phyloP scores from a whole-genome alignment of 208 protist species.

The Wallacemonas sp. region DNA sequence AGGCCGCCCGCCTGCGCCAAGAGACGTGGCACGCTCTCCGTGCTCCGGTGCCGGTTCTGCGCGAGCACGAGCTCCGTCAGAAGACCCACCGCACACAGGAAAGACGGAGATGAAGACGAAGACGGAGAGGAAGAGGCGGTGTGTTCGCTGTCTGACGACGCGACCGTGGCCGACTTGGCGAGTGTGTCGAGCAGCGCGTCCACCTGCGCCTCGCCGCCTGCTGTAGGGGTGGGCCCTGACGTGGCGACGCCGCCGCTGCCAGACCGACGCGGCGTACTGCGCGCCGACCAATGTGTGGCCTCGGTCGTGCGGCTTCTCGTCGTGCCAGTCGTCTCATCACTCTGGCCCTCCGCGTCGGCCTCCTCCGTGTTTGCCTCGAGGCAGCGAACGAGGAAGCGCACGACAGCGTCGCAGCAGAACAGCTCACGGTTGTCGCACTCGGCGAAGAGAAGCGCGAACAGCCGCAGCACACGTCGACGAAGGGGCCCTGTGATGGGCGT shows the following conservation, averaged over 20 bases:
- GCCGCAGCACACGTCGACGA: conserved; percentile 16
- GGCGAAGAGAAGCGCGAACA: conserved; percentile 22
- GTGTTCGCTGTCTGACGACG: no score
- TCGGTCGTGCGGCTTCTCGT: no score
- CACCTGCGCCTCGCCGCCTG: no score
- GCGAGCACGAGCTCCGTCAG: conserved; percentile 43
- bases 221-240: no score
- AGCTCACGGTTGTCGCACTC: conserved; percentile 25
- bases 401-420: conserved; percentile 12
- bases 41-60: conserved; percentile 24
- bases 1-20: conserved; percentile 39
- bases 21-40: conserved; percentile 27
- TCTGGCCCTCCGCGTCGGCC: no score
- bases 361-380: background rate
- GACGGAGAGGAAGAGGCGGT: conserved; percentile 21
- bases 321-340: no score
- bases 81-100: conserved; percentile 21
- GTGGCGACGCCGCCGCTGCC: no score
- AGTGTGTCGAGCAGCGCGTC: no score
- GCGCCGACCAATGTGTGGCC: no score
- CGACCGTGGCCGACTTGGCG: no score
- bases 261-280: no score
- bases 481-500: background rate
- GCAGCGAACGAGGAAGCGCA: conserved; percentile 30
- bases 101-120: background rate